These are phyloP conservation scores for Globisporangium cylindrosporum DNA, from an alignment of 352 stramenopile genomes.

Conservation along the genomic window DNA sequence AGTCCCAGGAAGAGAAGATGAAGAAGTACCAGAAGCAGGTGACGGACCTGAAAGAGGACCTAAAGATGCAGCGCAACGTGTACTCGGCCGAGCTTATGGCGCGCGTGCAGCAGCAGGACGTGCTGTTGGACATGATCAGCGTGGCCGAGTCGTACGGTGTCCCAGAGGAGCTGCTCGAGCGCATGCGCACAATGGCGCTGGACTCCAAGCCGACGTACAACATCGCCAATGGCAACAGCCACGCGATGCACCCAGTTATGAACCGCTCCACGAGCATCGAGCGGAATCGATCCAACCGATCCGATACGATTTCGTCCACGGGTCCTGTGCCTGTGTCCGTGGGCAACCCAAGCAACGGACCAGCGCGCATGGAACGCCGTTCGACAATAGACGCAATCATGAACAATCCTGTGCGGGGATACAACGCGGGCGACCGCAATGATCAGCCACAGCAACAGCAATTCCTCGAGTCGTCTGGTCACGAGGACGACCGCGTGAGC, in stretches of 20 bases:
- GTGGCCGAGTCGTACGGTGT: slow-evolving; percentile 57
- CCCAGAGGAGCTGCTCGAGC: slow-evolving; percentile 40
- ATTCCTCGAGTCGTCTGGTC: slow-evolving; percentile 19
- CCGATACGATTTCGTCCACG: slow-evolving; percentile 59
- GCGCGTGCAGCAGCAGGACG: slow-evolving; percentile 55
- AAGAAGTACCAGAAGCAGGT: slow-evolving; percentile 89
- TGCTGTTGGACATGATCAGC: slow-evolving; percentile 44
- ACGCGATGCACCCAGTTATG: slow-evolving; percentile 13
- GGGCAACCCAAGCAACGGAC: slow-evolving; percentile 18
- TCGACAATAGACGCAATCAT: slow-evolving; percentile 48
- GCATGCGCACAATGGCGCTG: slow-evolving; percentile 49
- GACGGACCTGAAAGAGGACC: slow-evolving; percentile 73
- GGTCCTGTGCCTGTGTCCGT: slow-evolving; percentile 64
- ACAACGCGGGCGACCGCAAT: slow-evolving; percentile 11
- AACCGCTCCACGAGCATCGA: slow-evolving; percentile 18
- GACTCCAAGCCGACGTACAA: slow-evolving; percentile 34
- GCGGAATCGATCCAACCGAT: slow-evolving; percentile 39
- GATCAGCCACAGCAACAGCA: neutral
- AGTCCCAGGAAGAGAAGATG: slow-evolving; percentile 89
- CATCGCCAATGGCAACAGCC: slow-evolving; percentile 16
- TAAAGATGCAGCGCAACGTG: slow-evolving; percentile 76
- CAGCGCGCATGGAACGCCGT: slow-evolving; percentile 30
- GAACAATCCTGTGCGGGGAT: slow-evolving; percentile 36
- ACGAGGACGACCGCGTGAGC: slow-evolving; percentile 26
- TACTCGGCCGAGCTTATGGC: slow-evolving; percentile 78